Conservation (phyloP, 192 early-diverging fungal species). For the Thamnidium elegans region DNA sequence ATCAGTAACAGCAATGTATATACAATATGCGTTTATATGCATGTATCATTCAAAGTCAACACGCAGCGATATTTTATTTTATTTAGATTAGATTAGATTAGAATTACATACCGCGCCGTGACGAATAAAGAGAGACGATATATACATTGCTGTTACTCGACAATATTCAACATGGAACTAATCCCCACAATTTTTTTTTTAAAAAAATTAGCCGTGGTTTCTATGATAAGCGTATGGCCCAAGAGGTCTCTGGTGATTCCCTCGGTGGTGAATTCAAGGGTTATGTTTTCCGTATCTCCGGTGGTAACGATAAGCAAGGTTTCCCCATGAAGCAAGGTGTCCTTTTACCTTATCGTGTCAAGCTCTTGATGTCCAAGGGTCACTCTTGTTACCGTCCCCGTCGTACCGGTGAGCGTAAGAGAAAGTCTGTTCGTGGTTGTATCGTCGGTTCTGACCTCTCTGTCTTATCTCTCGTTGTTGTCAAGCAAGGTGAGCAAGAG, state of each 20-base stretch:
- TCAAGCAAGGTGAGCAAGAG: constrained; percentile 95
- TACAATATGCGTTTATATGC: too few species aligned
- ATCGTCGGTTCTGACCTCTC: constrained; percentile 93
- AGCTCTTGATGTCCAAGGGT: constrained; percentile 83
- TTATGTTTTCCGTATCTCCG: constrained; percentile 98
- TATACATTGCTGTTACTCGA: too few species aligned
- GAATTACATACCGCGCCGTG: too few species aligned
- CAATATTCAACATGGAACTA: too few species aligned
- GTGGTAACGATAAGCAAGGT: constrained; percentile 99
- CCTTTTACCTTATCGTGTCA: constrained; percentile 67
- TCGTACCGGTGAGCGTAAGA: constrained; percentile 95
- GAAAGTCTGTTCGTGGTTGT: constrained; percentile 98
- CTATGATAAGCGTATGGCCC: constrained; percentile 97
- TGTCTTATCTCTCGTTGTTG: constrained; percentile 88
- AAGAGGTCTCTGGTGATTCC: constrained; percentile 92
- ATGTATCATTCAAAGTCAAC: too few species aligned
- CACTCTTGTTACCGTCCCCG: constrained; percentile 99
- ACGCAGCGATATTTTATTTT: too few species aligned
- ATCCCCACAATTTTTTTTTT: too few species aligned
- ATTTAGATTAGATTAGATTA: too few species aligned
- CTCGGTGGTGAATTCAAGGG: constrained; percentile 99
- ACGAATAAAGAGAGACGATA: too few species aligned
- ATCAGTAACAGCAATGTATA: too few species aligned
- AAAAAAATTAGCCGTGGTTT: constrained; percentile 74
- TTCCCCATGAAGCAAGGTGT: constrained; percentile 99